phyloP scores from a whole-genome alignment of 2,329 filamentous ascomycete species.

The Monosporascus ibericus region DNA sequence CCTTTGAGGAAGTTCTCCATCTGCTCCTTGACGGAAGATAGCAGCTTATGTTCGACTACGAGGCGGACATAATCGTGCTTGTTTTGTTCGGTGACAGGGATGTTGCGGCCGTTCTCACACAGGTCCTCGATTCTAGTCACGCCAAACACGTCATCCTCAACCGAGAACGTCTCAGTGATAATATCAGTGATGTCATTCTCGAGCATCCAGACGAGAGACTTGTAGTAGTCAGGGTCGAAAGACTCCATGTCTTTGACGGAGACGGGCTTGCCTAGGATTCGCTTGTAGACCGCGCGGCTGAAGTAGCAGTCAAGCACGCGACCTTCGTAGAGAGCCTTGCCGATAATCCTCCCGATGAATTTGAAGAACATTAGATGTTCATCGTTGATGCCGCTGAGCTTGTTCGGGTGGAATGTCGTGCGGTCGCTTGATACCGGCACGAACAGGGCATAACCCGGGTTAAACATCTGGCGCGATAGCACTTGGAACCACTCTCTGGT shows the following conservation, averaged over 20 bases:
- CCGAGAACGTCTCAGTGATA: conserved; percentile 91
- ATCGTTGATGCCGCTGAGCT: conserved; percentile 85
- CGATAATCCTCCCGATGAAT: conserved; percentile 97
- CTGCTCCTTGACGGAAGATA: conserved; percentile 88
- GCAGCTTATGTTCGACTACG: conserved; percentile 88
- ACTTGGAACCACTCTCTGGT: conserved; percentile 99
- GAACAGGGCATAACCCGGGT: conserved; percentile 94
- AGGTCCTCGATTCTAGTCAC: conserved; percentile 83
- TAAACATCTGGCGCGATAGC: conserved; percentile 96
- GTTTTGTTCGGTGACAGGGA: conserved; percentile 93
- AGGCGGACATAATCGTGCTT: conserved; percentile 96
- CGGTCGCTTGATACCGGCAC: conserved; percentile 94
- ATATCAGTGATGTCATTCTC: conserved; percentile 98
- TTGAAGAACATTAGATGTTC: conserved; percentile 99
- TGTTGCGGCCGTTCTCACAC: conserved; percentile 79
- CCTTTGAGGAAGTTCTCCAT: conserved; percentile 87
- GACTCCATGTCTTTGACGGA: conserved; percentile 99
- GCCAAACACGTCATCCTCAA: conserved; percentile 91
- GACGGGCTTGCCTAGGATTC: conserved; percentile 88
- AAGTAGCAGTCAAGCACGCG: conserved; percentile 97
- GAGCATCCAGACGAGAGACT: conserved; percentile 96
- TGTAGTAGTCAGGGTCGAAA: conserved; percentile 97
- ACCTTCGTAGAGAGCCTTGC: conserved; percentile 94
- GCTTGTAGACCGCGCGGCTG: conserved; percentile 96
- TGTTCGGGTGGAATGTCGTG: conserved; percentile 98